Base-by-base conservation (phyloP, 2,329 filamentous ascomycete species). In the Neofusicoccum umdonicola region DNA sequence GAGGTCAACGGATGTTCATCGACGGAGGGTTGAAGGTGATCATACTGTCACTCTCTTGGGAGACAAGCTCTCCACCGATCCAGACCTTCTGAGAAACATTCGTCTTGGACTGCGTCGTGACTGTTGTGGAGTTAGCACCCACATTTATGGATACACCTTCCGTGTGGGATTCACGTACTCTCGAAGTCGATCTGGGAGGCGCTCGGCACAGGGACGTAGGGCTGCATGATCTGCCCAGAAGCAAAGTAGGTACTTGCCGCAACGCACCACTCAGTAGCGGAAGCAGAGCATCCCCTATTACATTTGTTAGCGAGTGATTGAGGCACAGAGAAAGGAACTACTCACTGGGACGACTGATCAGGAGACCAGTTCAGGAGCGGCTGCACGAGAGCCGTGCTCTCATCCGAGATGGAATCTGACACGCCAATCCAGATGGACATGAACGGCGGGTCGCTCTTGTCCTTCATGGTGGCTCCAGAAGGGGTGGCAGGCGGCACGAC, bases 351-450 rank as follows among this genome's bases (percentile, higher is more conserved):
- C 8, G 31, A 37, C 37, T 63, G 61, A 15, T 63, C 31, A 2
- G 61, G 61, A 2, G 61, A 52, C 61, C 61, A 63, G 41, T 63
- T 63, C 15, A 63, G 37, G 13, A 66, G 45, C 7, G 62, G 65
- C 42, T 66, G 65, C 3, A 62, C 31, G 3, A 62, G 58, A 2
- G 31, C 44, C 1, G 44, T 62, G 35, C 7, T 31, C 27, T 62
- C 63, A 19, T 64, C 63, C 12, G 58, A 48, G 7, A 56, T 41
- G 7, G 63, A 51, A 5, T 61, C 27, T 4, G 63, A 62, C 4
- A 66, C 19, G 19, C 65, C 65, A 34, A 65, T 51, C 52, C 63
- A 65, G 12, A 65, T 39, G 31, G 47, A 44, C 47, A 63, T 42
- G 47, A 52, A 52, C 8, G 47, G 39, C 2, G 56, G 41, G 11